A percentile compares a stretch with the other conserved stretches of the same genome.
phyloP scores from a whole-genome alignment of 2,329 filamentous ascomycete genomes.

The Coniochaeta hoffmannii region DNA sequence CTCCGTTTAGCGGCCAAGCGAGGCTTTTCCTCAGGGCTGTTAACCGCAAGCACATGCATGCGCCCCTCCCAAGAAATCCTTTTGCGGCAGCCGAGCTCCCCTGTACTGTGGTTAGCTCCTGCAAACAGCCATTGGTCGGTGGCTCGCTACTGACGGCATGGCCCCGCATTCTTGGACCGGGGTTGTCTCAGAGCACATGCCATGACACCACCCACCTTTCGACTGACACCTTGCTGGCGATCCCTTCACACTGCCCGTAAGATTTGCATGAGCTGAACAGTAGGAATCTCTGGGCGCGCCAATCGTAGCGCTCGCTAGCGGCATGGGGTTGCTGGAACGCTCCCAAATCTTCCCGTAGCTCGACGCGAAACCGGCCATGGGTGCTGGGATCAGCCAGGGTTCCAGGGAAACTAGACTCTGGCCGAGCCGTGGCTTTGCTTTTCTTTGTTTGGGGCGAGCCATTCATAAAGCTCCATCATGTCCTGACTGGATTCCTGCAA shows the following conservation, averaged over 20 bases:
- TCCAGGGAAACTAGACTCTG: too few relatives aligned
- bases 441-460: neutral
- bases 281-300: neutral
- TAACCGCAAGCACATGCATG: neutral
- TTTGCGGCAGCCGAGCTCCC: neutral
- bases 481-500: neutral
- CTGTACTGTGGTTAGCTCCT: too few relatives aligned
- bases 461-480: neutral
- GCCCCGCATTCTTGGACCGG: neutral
- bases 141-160: neutral
- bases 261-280: constrained; percentile 1
- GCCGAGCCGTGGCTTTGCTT: neutral
- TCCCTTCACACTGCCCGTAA: neutral
- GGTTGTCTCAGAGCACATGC: neutral
- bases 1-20: neutral
- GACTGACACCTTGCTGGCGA: neutral
- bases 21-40: neutral
- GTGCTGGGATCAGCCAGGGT: too few relatives aligned
- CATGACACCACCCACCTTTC: neutral
- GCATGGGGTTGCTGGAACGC: neutral
- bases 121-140: neutral
- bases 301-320: neutral
- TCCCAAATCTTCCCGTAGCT: neutral
- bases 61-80: neutral
- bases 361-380: neutral